These are phyloP conservation scores for Letharia columbiana DNA, from an alignment of 495 filamentous ascomycete species.

Conservation along the genomic window DNA sequence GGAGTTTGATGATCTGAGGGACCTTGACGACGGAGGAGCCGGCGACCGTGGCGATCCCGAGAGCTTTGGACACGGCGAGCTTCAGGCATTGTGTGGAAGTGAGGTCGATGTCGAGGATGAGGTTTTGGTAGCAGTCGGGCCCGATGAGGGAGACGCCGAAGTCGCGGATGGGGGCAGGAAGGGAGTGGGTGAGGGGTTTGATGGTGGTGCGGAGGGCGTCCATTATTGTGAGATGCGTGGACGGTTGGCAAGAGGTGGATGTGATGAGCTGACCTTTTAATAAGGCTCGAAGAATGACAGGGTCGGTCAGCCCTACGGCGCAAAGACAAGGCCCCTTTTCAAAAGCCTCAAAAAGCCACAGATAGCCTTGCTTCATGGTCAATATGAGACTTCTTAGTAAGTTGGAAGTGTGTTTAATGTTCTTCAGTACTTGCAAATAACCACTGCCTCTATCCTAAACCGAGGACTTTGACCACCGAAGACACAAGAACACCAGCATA, in stretches of 20 bases:
- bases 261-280: not conserved
- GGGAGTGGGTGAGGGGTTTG: slow-evolving; percentile 67
- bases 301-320: slow-evolving; percentile 4
- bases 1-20: slow-evolving; percentile 86
- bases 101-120: slow-evolving; percentile 73
- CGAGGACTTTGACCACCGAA: not conserved
- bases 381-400: not conserved
- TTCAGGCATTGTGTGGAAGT: slow-evolving; percentile 67
- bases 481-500: not conserved
- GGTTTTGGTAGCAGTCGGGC: slow-evolving; percentile 68
- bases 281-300: not conserved
- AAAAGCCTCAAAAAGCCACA: not conserved
- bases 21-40: slow-evolving; percentile 88
- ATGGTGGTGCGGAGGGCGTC: slow-evolving; percentile 55
- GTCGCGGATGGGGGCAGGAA: slow-evolving; percentile 70
- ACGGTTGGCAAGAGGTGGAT: not conserved
- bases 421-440: not conserved
- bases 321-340: not conserved
- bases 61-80: slow-evolving; percentile 79
- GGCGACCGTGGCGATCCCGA: slow-evolving; percentile 86
- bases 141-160: slow-evolving; percentile 73
- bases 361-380: not conserved
- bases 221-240: slow-evolving; percentile 13
- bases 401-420: not conserved
- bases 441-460: not conserved